Percentiles rank a stretch among this genome's conserved stretches.
Conservation (phyloP, 1,139 yeast genomes). For the Magnusiomyces clavatus region DNA sequence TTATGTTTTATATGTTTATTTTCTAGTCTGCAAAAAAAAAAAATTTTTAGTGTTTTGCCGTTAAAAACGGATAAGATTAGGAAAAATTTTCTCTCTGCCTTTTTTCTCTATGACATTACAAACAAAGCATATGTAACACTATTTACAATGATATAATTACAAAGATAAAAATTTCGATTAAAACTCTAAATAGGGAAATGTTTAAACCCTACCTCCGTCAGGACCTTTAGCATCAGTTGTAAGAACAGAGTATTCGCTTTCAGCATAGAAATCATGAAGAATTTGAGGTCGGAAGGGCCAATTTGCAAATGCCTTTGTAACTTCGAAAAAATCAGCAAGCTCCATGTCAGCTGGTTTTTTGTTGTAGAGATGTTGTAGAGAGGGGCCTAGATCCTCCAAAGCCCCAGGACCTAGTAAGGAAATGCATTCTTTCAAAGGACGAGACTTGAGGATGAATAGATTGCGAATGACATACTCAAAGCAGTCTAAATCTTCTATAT, state of each 20-base stretch:
- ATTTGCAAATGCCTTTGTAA: constrained; percentile 46
- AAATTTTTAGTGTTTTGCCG: background rate
- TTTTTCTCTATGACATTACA: background rate
- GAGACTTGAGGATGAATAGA: constrained; percentile 47
- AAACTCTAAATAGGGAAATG: background rate
- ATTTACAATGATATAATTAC: background rate
- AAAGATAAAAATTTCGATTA: background rate
- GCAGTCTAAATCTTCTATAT: constrained; percentile 39
- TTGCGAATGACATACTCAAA: constrained; percentile 64
- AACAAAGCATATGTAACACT: background rate
- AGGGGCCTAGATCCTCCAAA: constrained; percentile 43
- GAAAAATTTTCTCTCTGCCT: background rate
- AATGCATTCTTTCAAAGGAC: constrained; percentile 43
- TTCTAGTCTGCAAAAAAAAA: background rate
- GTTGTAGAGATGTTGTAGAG: constrained; percentile 36
- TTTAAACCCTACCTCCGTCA: background rate
- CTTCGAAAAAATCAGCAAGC: constrained; percentile 43
- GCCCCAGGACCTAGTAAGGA: constrained; percentile 78
- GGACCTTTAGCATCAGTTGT: too few species aligned
- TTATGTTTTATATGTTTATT: background rate
- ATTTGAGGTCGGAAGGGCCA: constrained; percentile 88
- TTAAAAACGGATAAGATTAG: background rate
- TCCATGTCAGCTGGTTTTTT: constrained; percentile 45
- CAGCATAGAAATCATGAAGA: constrained; percentile 36
- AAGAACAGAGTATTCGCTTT: constrained; percentile 11